These are phyloP conservation scores for Paecilomyces niveus DNA, from an alignment of 2,329 filamentous ascomycete species.

Conservation along the genomic window DNA sequence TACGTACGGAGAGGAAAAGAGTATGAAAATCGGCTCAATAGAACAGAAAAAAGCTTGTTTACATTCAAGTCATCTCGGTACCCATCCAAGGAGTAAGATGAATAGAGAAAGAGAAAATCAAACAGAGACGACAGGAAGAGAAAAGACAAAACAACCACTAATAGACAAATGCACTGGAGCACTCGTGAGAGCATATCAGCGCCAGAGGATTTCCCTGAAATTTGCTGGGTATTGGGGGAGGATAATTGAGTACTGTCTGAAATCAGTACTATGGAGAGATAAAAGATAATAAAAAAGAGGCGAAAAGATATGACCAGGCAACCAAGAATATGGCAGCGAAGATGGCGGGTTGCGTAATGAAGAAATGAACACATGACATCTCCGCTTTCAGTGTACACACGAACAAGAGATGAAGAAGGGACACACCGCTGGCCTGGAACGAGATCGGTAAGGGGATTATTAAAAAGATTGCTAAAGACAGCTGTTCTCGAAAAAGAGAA, in stretches of 20 bases:
- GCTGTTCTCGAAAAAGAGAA: neutral
- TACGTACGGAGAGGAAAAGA: neutral
- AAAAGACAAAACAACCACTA: neutral
- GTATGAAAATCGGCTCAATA: conserved; percentile 7
- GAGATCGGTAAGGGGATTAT: neutral
- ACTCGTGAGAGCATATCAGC: conserved; percentile 1
- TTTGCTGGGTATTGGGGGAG: neutral
- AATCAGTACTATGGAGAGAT: neutral
- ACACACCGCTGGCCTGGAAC: conserved; percentile 5
- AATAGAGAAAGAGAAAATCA: conserved; percentile 8
- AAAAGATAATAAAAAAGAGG: conserved; percentile 7
- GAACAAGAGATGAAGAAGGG: conserved; percentile 12
- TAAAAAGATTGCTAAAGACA: conserved; percentile 1
- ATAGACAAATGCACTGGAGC: neutral
- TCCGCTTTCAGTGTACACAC: conserved; percentile 35
- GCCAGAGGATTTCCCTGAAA: neutral
- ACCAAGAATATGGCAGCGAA: conserved; percentile 4
- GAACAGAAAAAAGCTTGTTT: conserved; percentile 7
- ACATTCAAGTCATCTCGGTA: conserved; percentile 1
- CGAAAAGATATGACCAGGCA: conserved; percentile 3
- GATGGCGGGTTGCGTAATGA: conserved; percentile 14
- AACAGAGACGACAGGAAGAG: neutral
- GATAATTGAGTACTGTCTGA: neutral
- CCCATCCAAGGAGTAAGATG: conserved; percentile 3
- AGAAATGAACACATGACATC: conserved; percentile 29